phyloP scores from a whole-genome alignment of 2,329 filamentous ascomycete species.

The Ceratocystis lukuohia region DNA sequence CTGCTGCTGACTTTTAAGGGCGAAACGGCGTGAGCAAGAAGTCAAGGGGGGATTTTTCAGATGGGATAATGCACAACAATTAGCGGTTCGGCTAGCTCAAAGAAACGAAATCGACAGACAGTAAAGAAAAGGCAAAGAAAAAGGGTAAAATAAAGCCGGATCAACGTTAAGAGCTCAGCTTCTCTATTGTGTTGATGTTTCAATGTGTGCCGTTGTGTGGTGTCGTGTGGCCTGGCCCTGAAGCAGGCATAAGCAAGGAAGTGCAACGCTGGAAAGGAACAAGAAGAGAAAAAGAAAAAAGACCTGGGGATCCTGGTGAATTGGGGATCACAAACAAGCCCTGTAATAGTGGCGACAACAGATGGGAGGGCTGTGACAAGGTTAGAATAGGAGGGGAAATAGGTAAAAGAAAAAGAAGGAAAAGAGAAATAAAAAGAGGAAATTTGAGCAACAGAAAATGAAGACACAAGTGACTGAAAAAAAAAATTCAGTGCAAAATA shows the following conservation, averaged over 20 bases:
- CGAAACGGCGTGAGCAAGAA: neutral
- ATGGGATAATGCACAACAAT: too few relatives aligned
- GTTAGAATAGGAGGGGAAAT: neutral
- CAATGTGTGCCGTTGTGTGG: neutral
- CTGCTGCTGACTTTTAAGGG: neutral
- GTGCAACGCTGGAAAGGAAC: neutral
- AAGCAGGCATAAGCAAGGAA: neutral
- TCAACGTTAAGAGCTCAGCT: neutral
- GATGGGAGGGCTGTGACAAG: neutral
- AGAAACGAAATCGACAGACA: too few relatives aligned
- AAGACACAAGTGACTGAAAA: neutral
- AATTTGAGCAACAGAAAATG: neutral
- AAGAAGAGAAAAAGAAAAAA: neutral
- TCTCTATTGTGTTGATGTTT: neutral
- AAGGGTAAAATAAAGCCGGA: neutral
- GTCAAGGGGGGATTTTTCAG: too few relatives aligned
- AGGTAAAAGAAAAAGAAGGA: neutral
- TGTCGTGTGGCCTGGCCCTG: neutral
- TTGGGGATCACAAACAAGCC: neutral
- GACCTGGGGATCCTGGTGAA: neutral
- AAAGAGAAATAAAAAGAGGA: neutral
- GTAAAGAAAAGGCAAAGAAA: neutral
- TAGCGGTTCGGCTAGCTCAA: too few relatives aligned
- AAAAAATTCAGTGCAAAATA: neutral
- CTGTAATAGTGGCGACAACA: neutral